Evolutionary conservation across 2,329 filamentous ascomycete genomes (phyloP).

Genomic region (Ciborinia camelliae): DNA sequence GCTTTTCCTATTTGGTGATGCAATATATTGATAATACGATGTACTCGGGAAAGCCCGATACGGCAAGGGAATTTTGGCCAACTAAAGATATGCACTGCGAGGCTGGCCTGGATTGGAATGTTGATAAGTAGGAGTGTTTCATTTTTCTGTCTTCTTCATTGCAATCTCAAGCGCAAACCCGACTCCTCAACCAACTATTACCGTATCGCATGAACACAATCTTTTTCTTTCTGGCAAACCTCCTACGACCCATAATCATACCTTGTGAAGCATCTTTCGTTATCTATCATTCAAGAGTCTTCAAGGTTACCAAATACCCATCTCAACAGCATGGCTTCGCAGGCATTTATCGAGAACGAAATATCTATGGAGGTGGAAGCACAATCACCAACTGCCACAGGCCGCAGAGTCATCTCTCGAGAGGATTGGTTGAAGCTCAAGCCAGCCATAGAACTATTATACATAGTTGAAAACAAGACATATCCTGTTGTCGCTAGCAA

Average conservation of each 20-base stretch:
- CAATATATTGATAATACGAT: too few species aligned
- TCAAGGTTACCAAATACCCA: neutral
- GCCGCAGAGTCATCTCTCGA: neutral
- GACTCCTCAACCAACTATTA: neutral
- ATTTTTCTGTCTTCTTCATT: neutral
- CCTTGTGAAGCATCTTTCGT: neutral
- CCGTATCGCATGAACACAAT: too few species aligned
- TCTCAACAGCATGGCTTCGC: neutral
- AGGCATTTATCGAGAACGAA: neutral
- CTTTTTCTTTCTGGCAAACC: neutral
- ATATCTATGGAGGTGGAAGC: neutral
- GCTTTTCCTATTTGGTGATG: too few species aligned
- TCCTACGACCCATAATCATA: neutral
- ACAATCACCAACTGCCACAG: neutral
- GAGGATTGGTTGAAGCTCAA: slow-evolving; percentile 11
- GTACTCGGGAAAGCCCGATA: too few species aligned
- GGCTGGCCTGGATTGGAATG: neutral
- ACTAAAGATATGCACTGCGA: neutral
- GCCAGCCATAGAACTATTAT: slow-evolving; percentile 2
- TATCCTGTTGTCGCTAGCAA: neutral
- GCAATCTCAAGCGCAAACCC: neutral
- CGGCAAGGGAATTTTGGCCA: neutral
- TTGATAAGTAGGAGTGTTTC: neutral
- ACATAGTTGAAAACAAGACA: neutral
- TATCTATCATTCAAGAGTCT: neutral